Percentiles rank a stretch among this genome's conserved stretches.
Conservation (phyloP, 176 grass and related monocot genomes). For the Elaeis guineensis region DNA sequence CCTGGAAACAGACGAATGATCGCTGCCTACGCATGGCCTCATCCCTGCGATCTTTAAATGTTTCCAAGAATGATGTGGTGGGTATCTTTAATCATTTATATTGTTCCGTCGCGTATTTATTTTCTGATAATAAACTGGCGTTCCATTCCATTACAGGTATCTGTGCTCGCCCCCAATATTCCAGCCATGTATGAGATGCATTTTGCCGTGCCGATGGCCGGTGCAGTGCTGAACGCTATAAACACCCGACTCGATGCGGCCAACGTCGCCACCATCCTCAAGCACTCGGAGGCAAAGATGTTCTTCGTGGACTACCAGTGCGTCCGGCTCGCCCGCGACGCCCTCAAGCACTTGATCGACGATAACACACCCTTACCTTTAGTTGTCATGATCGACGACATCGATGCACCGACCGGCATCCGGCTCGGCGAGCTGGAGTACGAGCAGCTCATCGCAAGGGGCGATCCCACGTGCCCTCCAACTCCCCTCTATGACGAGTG, state of each 20-base stretch:
- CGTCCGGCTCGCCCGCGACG: slow-evolving; percentile 45
- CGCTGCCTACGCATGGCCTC: slow-evolving; percentile 61
- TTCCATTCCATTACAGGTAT: slow-evolving; percentile 18
- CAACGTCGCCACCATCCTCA: slow-evolving; percentile 47
- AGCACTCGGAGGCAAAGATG: slow-evolving; percentile 47
- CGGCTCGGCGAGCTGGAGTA: slow-evolving; percentile 57
- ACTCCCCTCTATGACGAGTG: slow-evolving; percentile 33
- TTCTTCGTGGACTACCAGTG: slow-evolving; percentile 52
- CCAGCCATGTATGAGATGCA: slow-evolving; percentile 78
- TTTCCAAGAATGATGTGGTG: slow-evolving; percentile 44
- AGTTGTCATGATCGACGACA: slow-evolving; percentile 47
- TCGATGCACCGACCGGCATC: slow-evolving; percentile 29
- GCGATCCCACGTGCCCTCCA: slow-evolving; percentile 7
- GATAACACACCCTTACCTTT: slow-evolving; percentile 25
- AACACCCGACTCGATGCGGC: slow-evolving; percentile 68
- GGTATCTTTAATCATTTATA: too few species aligned
- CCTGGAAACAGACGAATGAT: slow-evolving; percentile 36
- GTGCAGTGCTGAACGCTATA: slow-evolving; percentile 65
- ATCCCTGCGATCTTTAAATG: slow-evolving; percentile 29
- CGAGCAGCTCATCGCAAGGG: slow-evolving; percentile 26
- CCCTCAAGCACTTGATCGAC: slow-evolving; percentile 22
- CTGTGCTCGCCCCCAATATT: slow-evolving; percentile 56
- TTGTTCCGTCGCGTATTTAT: too few species aligned
- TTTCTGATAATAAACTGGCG: too few species aligned
- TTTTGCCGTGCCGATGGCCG: slow-evolving; percentile 71